Conservation (phyloP, 345 rosid species). For the Ceriops tagal region DNA sequence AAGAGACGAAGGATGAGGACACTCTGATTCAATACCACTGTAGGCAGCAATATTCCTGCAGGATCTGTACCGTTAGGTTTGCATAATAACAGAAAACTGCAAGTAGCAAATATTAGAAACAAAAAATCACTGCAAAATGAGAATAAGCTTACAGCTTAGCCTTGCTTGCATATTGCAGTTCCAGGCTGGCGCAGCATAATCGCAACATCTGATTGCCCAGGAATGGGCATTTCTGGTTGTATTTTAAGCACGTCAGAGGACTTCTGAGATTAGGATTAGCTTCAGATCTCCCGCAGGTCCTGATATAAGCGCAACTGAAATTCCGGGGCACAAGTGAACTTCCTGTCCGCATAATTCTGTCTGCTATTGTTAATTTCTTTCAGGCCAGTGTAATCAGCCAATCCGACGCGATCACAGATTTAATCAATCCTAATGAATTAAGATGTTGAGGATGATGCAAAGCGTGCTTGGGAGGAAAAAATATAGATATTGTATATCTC, state of each 20-base stretch:
- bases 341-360: neutral
- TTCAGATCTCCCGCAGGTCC: no score
- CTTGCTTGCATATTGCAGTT: neutral
- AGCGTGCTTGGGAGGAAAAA: neutral
- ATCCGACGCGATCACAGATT: no score
- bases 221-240: neutral
- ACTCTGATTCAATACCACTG: conserved; percentile 23
- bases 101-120: no score
- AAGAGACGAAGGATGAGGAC: conserved; percentile 16
- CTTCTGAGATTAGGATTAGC: neutral
- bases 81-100: neutral
- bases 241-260: neutral
- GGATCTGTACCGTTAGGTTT: neutral
- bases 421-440: neutral
- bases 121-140: no score
- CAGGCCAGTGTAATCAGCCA: no score
- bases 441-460: neutral
- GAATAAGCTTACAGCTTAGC: neutral
- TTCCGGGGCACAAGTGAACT: neutral
- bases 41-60: conserved; percentile 28
- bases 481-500: no score
- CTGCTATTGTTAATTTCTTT: neutral
- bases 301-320: no score
- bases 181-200: neutral
- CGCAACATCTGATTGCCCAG: conserved; percentile 3